Base-by-base conservation (phyloP, 306 rosid species). In the Argentina anserina region DNA sequence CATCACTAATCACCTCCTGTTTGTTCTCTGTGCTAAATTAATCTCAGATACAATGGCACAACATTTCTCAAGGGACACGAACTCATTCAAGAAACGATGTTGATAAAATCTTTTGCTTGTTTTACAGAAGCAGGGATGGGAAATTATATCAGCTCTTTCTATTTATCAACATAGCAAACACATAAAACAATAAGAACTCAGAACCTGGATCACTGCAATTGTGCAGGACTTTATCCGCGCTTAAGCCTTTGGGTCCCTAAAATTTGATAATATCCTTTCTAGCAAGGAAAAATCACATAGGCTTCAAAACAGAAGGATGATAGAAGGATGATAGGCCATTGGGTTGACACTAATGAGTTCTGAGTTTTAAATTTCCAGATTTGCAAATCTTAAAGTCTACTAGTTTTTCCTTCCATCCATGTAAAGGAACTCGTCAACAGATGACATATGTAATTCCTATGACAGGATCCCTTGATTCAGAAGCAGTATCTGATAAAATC, bases 221-320 rank as follows among this genome's bases (percentile, higher is more conserved):
- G 75, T 6, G 67, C 67, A 39, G 28, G 58, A 61, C 60, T 61
- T 76, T 73, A n/a, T n/a, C n/a, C n/a, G n/a, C n/a, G n/a, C n/a
- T n/a, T n/a, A n/a, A n/a, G n/a, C n/a, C n/a, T n/a, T n/a, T n/a
- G n/a, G n/a, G n/a, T n/a, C n/a, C n/a, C n/a, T n/a, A n/a, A n/a
- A n/a, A n/a, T n/a, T n/a, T n/a, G n/a, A n/a, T n/a, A n/a, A n/a
- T n/a, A n/a, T n/a, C n/a, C n/a, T n/a, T n/a, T n/a, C n/a, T n/a
- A n/a, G n/a, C n/a, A n/a, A n/a, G n/a, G n/a, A n/a, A n/a, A n/a
- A n/a, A n/a, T n/a, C n/a, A 91, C 47, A 87, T 68, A 18, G 86
- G 72, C 86, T 88, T 91, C 81, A 91, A 79, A 20, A 78, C 91
- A 0, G 96, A 94, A 29, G 89, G 87, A 70, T 89, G 89, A 68